Base-by-base conservation (phyloP, 2,329 filamentous ascomycete genomes). In the Venturiaceae sp. region DNA sequence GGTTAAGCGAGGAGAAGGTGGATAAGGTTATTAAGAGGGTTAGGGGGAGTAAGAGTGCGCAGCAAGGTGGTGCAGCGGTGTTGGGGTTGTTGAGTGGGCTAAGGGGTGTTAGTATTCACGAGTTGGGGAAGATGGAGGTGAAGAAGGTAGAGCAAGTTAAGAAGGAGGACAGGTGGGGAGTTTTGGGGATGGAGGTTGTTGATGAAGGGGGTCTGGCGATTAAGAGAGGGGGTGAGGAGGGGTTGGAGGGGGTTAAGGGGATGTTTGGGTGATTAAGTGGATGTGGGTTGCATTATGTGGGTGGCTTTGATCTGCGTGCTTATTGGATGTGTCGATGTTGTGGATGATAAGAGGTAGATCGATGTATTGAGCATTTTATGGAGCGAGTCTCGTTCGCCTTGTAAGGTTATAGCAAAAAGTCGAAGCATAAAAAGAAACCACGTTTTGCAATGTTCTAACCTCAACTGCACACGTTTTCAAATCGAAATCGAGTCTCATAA, bases 21-120 rank as follows among this genome's bases (percentile, higher is more conserved):
- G 75, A 80, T 34, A 80, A 80, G 33, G 80, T 82, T 0, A 64
- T 79, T 1, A 62, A 64, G 44, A 57, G 66, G 3, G 75, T 75
- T 1, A 66, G 72, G 1, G 70, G 71, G 33, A 77, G 81, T 16
- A 82, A 83, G 56, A 82, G 72, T 57, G 57, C 50, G 21, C 32
- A 34, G 30, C 47, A 56, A 65, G 91, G 96, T 72, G 80, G 92
- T 21, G 87, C 85, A 1, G 75, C 95, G 26, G 84, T 99, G 16
- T 75, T 99, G 8, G 90, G 96, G 62, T 75, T 99, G 16, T 77
- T 99, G 23, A 88, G 91, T 64, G 86, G 91, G 46, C 80, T 99
- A 6, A 85, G 95, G 64, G 94, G 94, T 0, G 86, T 97, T 5
- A 92, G 91, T 65, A 89, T 99, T 58, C 89, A 92, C 7, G 94